Conservation (phyloP, 2,329 filamentous ascomycete genomes). For the Botrytis hyacinthi region DNA sequence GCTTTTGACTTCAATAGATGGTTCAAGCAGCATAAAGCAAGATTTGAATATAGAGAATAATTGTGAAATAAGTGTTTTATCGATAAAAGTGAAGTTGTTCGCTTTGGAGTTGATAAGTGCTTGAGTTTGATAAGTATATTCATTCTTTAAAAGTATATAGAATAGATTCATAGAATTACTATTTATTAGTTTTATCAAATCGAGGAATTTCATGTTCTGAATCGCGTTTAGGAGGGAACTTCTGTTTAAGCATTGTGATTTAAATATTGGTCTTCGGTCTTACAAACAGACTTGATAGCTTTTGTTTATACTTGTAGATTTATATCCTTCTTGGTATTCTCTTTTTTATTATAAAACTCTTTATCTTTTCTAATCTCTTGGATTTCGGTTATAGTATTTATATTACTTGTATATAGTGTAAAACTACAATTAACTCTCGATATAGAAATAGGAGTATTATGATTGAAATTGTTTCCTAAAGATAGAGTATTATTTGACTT, state of each 20-base stretch:
- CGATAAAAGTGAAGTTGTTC: not conserved
- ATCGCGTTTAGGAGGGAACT: not conserved
- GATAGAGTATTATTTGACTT: too few species aligned
- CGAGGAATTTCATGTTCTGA: not conserved
- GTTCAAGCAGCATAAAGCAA: too few species aligned
- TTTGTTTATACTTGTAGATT: rapidly evolving
- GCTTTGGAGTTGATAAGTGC: rapidly evolving
- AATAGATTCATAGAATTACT: not conserved
- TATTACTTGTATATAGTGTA: too few species aligned
- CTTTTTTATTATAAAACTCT: not conserved
- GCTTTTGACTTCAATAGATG: not conserved
- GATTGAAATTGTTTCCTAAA: too few species aligned
- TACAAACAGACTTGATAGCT: rapidly evolving
- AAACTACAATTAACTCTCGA: too few species aligned
- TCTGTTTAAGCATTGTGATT: not conserved
- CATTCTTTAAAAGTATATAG: rapidly evolving
- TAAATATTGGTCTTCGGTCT: not conserved
- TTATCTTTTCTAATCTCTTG: not conserved
- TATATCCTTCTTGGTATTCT: rapidly evolving
- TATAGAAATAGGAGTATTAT: too few species aligned
- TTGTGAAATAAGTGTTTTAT: not conserved
- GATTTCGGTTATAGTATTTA: not conserved
- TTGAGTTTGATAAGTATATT: rapidly evolving
- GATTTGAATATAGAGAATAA: not conserved
- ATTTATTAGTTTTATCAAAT: not conserved